Evolutionary conservation across 805 yeast species (phyloP), one percentile per base, ranked within the genome.

Genomic region (Hanseniaspora guilliermondii): DNA sequence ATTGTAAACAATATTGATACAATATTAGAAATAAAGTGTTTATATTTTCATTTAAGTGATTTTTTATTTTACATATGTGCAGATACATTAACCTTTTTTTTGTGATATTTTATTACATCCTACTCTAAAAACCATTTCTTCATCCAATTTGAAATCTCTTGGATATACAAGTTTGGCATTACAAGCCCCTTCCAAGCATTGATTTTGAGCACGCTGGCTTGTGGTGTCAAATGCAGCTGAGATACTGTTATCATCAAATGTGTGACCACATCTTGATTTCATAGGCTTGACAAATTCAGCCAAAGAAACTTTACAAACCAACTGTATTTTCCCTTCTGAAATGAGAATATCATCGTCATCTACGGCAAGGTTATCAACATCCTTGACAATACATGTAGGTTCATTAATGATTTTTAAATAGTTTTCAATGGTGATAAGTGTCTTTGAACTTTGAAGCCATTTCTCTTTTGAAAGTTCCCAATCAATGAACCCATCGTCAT

Each of bases 281-380:
- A 77, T 70, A 0, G 94, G 93, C 3, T 67, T 67, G 22, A 65
- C 69, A 64, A 77, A 82, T 42, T 70, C 64, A 52, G 73, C 70
- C 56, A 76, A 62, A 0, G 88, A 77, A 14, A 85, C 70, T 0
- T 91, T 91, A 63, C 89, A 87, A 25, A 71, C 74, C 56, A 85
- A 63, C 47, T 81, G 79, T n/a, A 85, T 70, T 37, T 69, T 76
- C 38, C 93, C 93, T 55, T 93, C 94, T 9, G 77, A 79, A 6
- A 85, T 75, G 41, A 74, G 77, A 33, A 85, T 46, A 22, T 82
- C 91, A 22, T 81, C 86, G 38, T 62, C 49, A 8, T 17, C 39
- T 6, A 66, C 72, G 16, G 71, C 75, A 16, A 58, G 56, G 9
- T 55, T 58, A 5, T 58, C 63, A 11, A 55, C 56, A 24, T 56